A percentile compares a stretch with the other conserved stretches of the same genome.
Evolutionary conservation across 208 protist species (phyloP).

Genomic region (Acanthamoeba triangularis): DNA sequence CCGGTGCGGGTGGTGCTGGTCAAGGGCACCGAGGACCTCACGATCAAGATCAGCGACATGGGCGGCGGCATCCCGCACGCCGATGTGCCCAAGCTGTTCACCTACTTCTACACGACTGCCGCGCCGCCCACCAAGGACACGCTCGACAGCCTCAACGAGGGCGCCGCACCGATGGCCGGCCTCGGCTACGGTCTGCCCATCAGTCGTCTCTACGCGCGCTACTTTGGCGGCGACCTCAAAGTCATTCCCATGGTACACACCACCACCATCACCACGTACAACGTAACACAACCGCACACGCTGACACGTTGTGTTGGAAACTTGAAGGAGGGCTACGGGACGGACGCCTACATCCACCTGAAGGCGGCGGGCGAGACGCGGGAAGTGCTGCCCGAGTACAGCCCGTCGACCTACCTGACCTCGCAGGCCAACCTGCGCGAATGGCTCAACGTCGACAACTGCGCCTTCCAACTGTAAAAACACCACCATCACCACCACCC

Average conservation of each 20-base stretch:
- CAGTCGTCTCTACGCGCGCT: constrained; percentile 66
- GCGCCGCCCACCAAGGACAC: constrained; percentile 41
- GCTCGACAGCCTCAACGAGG: constrained; percentile 11
- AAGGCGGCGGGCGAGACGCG: constrained; percentile 56
- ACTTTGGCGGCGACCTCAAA: constrained; percentile 73
- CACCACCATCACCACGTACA: too few relatives aligned
- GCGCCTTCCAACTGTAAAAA: constrained; percentile 58
- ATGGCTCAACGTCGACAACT: constrained; percentile 56
- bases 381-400: constrained; percentile 66
- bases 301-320: too few relatives aligned
- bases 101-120: constrained; percentile 72
- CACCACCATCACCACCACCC: background rate
- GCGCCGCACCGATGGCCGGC: constrained; percentile 58
- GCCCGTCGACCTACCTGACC: constrained; percentile 23
- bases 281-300: background rate
- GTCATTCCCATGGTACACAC: constrained; percentile 55
- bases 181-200: constrained; percentile 68
- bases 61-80: constrained; percentile 60
- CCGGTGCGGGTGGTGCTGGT: constrained; percentile 59
- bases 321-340: constrained; percentile 60
- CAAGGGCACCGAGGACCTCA: constrained; percentile 55
- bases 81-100: constrained; percentile 62
- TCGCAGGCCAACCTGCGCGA: constrained; percentile 42
- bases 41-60: constrained; percentile 68
- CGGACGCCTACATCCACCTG: constrained; percentile 69